Evolutionary conservation across 129 eudicot species (phyloP), one percentile per base, ranked within the genome.

Genomic region (Tagetes erecta): DNA sequence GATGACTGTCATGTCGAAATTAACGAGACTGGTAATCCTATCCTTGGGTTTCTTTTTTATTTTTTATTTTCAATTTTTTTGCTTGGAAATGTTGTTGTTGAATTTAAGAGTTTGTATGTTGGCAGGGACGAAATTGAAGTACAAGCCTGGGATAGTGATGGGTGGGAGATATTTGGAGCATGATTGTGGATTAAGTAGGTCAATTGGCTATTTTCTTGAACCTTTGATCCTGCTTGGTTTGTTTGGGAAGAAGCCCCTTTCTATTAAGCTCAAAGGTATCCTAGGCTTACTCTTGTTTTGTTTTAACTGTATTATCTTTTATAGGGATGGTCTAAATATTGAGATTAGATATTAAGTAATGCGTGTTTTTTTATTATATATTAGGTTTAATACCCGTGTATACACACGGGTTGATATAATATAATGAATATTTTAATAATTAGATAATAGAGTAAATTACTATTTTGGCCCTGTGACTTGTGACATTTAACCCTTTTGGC

Each of bases 81-180:
- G 27, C 27, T 20, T 20, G 27, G 27, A 20, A 20, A 20, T 20
- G 27, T 20, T 20, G 27, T 20, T 20, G 27, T 20, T 20, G 27
- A 20, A 20, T 20, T 20, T 20, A 20, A 20, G 27, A 20, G 27
- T 20, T 20, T 20, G 27, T 20, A 20, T 20, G 27, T 13, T 63
- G 38, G 72, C 76, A 92, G 98, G 99, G 66, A 88, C 99, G 12
- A 88, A 88, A 56, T 72, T 88, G 82, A 91, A 88, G 88, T 91
- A 90, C 87, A 94, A 94, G 76, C 99, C 97, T 0, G 99, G 99
- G 64, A 77, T 88, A 52, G 71, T 91, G 38, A 91, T 91, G 91
- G 97, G 99, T 49, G 99, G 99, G 75, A 88, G 71, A 73, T 65
- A 87, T 78, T 78, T 88, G 66, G 89, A 81, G 50, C 97, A 91